phyloP scores from a whole-genome alignment of 441 rosid species.

The Raphanus hybrid region DNA sequence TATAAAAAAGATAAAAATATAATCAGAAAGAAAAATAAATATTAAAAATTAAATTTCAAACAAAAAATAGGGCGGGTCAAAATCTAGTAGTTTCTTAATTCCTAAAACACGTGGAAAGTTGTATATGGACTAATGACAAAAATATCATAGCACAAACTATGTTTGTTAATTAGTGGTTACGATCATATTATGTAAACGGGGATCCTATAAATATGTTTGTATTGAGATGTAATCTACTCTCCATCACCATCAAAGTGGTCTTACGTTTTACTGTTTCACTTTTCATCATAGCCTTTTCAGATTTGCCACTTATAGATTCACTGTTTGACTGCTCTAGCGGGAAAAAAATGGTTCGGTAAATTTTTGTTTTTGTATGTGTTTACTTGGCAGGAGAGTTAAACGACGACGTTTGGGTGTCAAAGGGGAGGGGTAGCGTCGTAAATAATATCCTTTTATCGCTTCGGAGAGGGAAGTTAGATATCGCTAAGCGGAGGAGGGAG shows the following conservation, averaged over 20 bases:
- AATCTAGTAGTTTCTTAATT: background rate
- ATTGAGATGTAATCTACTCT: background rate
- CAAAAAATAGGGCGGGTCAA: no score
- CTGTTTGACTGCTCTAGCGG: no score
- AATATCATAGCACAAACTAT: background rate
- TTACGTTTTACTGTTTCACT: no score
- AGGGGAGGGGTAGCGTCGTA: background rate
- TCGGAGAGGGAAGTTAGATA: background rate
- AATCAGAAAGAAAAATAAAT: no score
- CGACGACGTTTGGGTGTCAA: conserved; percentile 17
- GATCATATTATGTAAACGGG: background rate
- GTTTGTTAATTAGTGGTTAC: background rate
- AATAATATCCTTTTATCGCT: conserved; percentile 10
- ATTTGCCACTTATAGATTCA: background rate
- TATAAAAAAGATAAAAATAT: no score
- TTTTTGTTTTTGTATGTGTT: no score
- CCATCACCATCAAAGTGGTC: no score
- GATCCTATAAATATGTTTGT: background rate
- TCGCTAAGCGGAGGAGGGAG: no score
- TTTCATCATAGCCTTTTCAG: background rate
- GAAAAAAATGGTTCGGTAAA: background rate
- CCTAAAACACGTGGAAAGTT: background rate
- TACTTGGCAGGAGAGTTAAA: background rate
- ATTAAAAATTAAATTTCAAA: no score
- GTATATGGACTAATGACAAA: background rate